Percentiles rank a stretch among this genome's conserved stretches.
phyloP scores from a whole-genome alignment of 441 rosid species.

The Populus trichocarpa region DNA sequence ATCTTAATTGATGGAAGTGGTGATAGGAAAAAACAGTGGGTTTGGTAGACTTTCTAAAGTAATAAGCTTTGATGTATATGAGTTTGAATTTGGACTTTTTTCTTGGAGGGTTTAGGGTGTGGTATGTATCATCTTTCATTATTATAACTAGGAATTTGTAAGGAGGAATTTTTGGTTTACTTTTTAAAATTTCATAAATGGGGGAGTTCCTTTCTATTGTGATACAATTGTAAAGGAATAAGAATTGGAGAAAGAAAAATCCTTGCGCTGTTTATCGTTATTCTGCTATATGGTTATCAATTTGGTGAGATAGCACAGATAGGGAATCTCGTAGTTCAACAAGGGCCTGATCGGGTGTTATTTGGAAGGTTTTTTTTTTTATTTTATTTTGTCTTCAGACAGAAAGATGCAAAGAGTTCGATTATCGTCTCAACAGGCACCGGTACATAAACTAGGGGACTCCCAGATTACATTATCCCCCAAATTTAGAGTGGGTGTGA shows the following conservation, averaged over 20 bases:
- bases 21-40: background rate
- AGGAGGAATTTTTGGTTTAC: conserved; percentile 12
- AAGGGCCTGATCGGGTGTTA: conserved; percentile 10
- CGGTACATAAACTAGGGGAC: conserved; percentile 79
- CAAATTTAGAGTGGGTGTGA: conserved; percentile 62
- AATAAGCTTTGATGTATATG: conserved; percentile 5
- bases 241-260: conserved; percentile 8
- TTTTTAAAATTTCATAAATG: background rate
- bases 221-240: conserved; percentile 8
- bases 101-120: background rate
- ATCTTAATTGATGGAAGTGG: conserved; percentile 17
- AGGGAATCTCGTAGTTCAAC: conserved; percentile 4
- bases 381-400: background rate
- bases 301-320: conserved; percentile 4
- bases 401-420: conserved; percentile 79
- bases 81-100: conserved; percentile 12
- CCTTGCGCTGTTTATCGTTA: conserved; percentile 5
- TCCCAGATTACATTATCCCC: conserved; percentile 83
- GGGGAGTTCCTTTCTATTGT: conserved; percentile 5
- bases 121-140: background rate
- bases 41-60: conserved; percentile 4
- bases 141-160: conserved; percentile 12
- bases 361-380: conserved; percentile 4
- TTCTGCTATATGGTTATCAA: background rate
- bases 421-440: conserved; percentile 68